Conservation (phyloP, 139 green algal species). For the Coelastrella sp. region DNA sequence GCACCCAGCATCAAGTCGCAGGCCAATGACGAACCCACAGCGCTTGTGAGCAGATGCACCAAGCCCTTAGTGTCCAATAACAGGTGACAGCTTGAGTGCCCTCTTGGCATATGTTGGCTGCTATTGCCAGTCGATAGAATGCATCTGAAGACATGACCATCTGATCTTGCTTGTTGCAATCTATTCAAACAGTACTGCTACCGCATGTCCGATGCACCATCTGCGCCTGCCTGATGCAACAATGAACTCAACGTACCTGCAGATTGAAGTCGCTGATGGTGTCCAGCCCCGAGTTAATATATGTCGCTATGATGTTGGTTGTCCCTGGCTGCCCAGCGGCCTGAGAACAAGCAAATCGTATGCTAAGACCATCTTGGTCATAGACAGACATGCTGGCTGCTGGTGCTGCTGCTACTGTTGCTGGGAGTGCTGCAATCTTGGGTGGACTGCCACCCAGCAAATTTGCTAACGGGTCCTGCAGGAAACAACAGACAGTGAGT, state of each 20-base stretch:
- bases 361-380: constrained; percentile 70
- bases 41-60: no score
- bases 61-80: no score
- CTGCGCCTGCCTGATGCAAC: no score
- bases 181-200: no score
- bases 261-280: constrained; percentile 85
- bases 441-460: constrained; percentile 35
- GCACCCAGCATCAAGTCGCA: constrained; percentile 44
- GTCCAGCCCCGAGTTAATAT: constrained; percentile 68
- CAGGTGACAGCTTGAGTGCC: no score
- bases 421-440: constrained; percentile 4
- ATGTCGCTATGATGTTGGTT: constrained; percentile 79
- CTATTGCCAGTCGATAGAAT: no score
- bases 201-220: no score
- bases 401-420: constrained; percentile 26
- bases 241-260: constrained; percentile 77
- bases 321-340: constrained; percentile 37
- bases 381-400: constrained; percentile 67
- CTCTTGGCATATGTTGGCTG: no score
- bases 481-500: no score
- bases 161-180: no score
- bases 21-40: no score
- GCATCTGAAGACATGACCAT: no score
- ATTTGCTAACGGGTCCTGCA: constrained; percentile 51
- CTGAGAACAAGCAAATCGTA: constrained; percentile 78